Conservation (phyloP, 106 monocot genomes). For the Phalaenopsis aphrodite region DNA sequence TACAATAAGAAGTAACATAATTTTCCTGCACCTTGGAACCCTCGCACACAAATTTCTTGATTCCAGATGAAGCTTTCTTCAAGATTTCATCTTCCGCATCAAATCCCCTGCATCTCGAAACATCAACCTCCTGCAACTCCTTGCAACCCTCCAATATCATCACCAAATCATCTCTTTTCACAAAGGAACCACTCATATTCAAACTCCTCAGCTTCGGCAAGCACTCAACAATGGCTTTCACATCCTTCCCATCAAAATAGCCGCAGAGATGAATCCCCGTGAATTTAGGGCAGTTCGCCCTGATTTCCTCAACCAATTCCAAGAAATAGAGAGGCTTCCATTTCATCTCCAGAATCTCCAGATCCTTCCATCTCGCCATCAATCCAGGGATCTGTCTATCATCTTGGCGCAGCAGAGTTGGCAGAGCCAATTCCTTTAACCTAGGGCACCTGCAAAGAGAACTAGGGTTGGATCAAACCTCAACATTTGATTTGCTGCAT, state of each 20-base stretch:
- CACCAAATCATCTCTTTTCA: slow-evolving; percentile 8
- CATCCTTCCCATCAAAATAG: slow-evolving; percentile 1
- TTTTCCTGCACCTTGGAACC: neutral
- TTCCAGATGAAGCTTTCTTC: slow-evolving; percentile 7
- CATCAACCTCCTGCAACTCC: slow-evolving; percentile 15
- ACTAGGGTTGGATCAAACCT: too few relatives aligned
- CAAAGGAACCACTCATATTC: slow-evolving; percentile 1
- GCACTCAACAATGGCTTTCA: slow-evolving; percentile 5
- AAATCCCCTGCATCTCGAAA: slow-evolving; percentile 11
- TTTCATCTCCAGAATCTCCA: slow-evolving; percentile 15
- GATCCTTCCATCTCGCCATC: slow-evolving; percentile 17
- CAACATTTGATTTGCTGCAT: too few relatives aligned
- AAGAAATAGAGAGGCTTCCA: slow-evolving; percentile 8
- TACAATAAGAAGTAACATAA: neutral
- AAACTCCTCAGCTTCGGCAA: slow-evolving; percentile 18
- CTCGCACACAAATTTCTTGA: slow-evolving; percentile 10
- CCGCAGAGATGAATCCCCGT: slow-evolving; percentile 12
- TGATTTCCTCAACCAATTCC: slow-evolving; percentile 6
- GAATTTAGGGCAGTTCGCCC: slow-evolving; percentile 14
- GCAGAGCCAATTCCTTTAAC: slow-evolving; percentile 11
- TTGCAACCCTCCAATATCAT: slow-evolving; percentile 14
- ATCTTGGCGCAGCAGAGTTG: neutral
- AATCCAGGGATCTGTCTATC: slow-evolving; percentile 1
- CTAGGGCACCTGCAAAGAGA: slow-evolving; percentile 13
- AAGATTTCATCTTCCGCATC: slow-evolving; percentile 9